A percentile compares a stretch with the other conserved stretches of the same genome.
phyloP scores from a whole-genome alignment of 139 green algal genomes.

The Picochlorum sp. region DNA sequence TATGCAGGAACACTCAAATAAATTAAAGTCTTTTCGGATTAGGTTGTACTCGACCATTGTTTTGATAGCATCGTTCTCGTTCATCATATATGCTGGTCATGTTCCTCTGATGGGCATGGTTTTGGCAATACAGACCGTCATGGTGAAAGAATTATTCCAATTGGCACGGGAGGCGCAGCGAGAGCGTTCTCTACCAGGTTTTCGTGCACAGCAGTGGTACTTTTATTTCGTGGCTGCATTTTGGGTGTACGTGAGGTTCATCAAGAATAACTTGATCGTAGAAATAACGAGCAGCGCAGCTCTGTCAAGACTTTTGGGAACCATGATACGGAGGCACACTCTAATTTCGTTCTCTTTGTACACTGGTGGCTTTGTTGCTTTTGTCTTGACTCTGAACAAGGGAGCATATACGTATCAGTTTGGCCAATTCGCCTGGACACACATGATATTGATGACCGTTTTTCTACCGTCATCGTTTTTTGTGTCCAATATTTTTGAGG shows the following conservation, averaged over 20 bases:
- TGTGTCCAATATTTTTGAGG: slow-evolving; percentile 81
- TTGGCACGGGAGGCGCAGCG: slow-evolving; percentile 56
- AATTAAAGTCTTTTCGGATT: slow-evolving; percentile 48
- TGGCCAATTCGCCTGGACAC: slow-evolving; percentile 94
- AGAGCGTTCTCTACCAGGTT: slow-evolving; percentile 51
- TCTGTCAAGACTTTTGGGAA: slow-evolving; percentile 48
- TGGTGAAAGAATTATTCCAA: slow-evolving; percentile 73
- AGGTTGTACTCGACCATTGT: slow-evolving; percentile 62
- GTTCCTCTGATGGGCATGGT: slow-evolving; percentile 77
- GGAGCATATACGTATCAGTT: slow-evolving; percentile 92
- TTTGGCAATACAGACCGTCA: slow-evolving; percentile 65
- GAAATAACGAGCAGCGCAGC: slow-evolving; percentile 51
- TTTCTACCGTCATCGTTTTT: slow-evolving; percentile 86
- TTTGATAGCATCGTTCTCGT: slow-evolving; percentile 63
- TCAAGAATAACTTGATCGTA: slow-evolving; percentile 78
- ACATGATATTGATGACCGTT: slow-evolving; percentile 94
- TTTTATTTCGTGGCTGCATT: slow-evolving; percentile 85
- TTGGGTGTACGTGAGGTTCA: slow-evolving; percentile 88
- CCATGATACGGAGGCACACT: slow-evolving; percentile 61
- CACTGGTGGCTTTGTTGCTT: slow-evolving; percentile 73
- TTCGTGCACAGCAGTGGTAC: slow-evolving; percentile 78
- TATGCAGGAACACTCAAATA: background rate
- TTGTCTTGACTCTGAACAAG: slow-evolving; percentile 87
- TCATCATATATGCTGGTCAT: slow-evolving; percentile 67
- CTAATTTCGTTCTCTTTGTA: slow-evolving; percentile 75